Evolutionary conservation across 371 early-diverging fungal genomes (phyloP).

Genomic region (Synchytrium microbalum): DNA sequence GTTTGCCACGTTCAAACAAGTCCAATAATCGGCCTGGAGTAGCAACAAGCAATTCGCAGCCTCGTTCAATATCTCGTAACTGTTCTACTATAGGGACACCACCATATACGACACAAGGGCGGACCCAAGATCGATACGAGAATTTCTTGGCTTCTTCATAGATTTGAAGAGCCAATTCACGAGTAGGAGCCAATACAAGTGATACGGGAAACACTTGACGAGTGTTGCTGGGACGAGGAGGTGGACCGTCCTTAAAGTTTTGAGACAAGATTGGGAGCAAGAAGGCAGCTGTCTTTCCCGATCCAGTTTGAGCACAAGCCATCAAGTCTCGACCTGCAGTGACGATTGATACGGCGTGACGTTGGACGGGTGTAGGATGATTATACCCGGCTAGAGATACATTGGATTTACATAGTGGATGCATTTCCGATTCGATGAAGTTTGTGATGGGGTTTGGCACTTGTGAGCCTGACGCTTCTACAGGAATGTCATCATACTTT

Average conservation of each 20-base stretch:
- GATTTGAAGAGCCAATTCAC: slow-evolving; percentile 91
- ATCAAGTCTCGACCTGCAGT: slow-evolving; percentile 63
- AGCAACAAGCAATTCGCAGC: slow-evolving; percentile 65
- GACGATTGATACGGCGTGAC: slow-evolving; percentile 85
- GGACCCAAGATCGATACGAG: slow-evolving; percentile 52
- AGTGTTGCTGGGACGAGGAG: slow-evolving; percentile 13
- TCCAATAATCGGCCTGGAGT: slow-evolving; percentile 98
- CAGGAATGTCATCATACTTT: slow-evolving; percentile 94
- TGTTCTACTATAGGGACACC: slow-evolving; percentile 44
- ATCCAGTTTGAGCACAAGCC: slow-evolving; percentile 88
- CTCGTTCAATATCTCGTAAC: slow-evolving; percentile 39
- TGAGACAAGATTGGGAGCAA: slow-evolving; percentile 49
- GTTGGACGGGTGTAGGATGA: slow-evolving; percentile 94
- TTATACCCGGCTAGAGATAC: slow-evolving; percentile 84
- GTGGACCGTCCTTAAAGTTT: slow-evolving; percentile 43
- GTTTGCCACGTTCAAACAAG: slow-evolving; percentile 81
- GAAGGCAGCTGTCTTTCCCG: slow-evolving; percentile 58
- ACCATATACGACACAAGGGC: slow-evolving; percentile 54
- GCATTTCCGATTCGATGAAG: slow-evolving; percentile 63
- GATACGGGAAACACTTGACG: slow-evolving; percentile 33
- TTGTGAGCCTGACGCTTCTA: slow-evolving; percentile 77
- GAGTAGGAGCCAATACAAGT: slow-evolving; percentile 66
- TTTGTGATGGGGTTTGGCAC: slow-evolving; percentile 60
- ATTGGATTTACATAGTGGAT: slow-evolving; percentile 81
- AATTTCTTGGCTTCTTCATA: slow-evolving; percentile 77